A percentile compares a stretch with the other conserved stretches of the same genome.
These are phyloP conservation scores for Clitopilus hobsonii DNA, from an alignment of 768 basidiomycete species.

Conservation along the genomic window DNA sequence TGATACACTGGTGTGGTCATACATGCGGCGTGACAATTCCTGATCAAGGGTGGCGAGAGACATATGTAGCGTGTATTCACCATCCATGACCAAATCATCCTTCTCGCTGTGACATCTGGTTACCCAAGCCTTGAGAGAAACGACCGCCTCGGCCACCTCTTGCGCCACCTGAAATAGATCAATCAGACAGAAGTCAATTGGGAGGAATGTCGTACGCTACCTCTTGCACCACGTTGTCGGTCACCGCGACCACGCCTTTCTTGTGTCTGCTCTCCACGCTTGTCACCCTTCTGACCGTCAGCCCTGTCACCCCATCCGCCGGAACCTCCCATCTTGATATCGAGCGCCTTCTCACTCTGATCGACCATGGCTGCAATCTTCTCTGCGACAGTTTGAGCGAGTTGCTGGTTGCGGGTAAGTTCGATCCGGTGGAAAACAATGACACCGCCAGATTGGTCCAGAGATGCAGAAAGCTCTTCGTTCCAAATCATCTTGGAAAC, in stretches of 20 bases:
- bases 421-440: slow-evolving; percentile 94
- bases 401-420: slow-evolving; percentile 80
- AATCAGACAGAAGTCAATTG: not conserved
- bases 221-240: slow-evolving; percentile 56
- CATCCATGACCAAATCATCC: slow-evolving; percentile 19
- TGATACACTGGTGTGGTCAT: no score
- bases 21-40: no score
- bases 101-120: slow-evolving; percentile 55
- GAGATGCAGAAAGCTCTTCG: slow-evolving; percentile 88
- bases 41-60: no score
- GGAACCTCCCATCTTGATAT: slow-evolving; percentile 72
- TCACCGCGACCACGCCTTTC: slow-evolving; percentile 76
- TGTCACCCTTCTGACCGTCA: slow-evolving; percentile 71
- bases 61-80: no score
- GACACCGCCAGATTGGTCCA: slow-evolving; percentile 88
- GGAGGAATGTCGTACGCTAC: slow-evolving; percentile 27
- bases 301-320: slow-evolving; percentile 62
- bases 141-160: slow-evolving; percentile 68
- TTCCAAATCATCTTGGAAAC: slow-evolving; percentile 99
- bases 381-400: slow-evolving; percentile 87
- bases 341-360: slow-evolving; percentile 87
- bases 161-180: slow-evolving; percentile 41
- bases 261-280: slow-evolving; percentile 74
- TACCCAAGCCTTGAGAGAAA: slow-evolving; percentile 82
- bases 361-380: slow-evolving; percentile 84